Base-by-base conservation (phyloP, 2,329 filamentous ascomycete species). In the Tolypocladium cylindrosporum region DNA sequence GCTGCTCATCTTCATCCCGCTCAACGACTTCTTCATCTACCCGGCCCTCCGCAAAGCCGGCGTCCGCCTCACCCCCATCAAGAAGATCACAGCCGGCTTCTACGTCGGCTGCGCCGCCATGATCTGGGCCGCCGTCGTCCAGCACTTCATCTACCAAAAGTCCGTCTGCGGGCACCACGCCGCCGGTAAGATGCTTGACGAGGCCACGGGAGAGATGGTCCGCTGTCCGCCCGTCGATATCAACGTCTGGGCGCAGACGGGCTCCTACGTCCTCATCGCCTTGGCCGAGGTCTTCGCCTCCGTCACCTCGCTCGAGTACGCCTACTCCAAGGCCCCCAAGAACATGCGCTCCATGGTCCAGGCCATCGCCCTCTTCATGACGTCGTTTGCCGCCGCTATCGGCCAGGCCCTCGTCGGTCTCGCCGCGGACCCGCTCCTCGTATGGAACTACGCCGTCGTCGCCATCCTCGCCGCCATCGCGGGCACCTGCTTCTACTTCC, bases 271-370 rank as follows among this genome's bases (percentile, higher is more conserved):
- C 61, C 65, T 82, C 34, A 76, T 79, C 34, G 79, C 78, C 61
- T 67, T 81, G 8, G 75, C 79, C 10, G 79, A 82, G 70, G 79
- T 82, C 58, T 77, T 82, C 63, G 75, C 78, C 61, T 79, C 79
- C 65, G 77, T 81, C 58, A 80, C 79, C n/a, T 85, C 84, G 1
- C 82, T 88, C 62, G 88, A 91, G 69, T 90, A 90, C 62, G 89
- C 89, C 39, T 91, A 85, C 75, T 86, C 85, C 69, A 90, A 90
- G 72, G 87, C 88, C 0, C 89, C 89, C 34, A 83, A 81, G 66
- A 91, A 90, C 75, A 92, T 92, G 89, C 85, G 87, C 62, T 88
- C 85, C 1, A 78, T 91, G n/a, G 87, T 92, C 64, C 79, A 81
- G 71, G 81, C 83, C 27, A 77, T 91, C 65, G 85, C 85, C 67